Conservation (phyloP, 2,329 filamentous ascomycete genomes). For the Verticillium nubilum region DNA sequence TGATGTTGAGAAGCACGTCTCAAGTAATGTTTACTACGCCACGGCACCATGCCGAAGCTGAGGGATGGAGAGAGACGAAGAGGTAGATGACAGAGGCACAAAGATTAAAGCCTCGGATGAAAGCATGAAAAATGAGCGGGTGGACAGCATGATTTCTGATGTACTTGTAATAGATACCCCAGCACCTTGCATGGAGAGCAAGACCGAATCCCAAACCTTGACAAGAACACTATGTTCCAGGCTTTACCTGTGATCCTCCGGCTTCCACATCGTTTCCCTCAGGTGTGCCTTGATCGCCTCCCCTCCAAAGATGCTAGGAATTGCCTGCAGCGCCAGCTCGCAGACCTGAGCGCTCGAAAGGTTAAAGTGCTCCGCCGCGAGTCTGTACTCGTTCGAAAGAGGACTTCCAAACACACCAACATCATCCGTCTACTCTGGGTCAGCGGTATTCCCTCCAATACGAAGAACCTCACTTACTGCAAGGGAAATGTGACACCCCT, state of each 20-base stretch:
- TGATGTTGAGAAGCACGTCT: background rate
- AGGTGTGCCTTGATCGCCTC: conserved; percentile 56
- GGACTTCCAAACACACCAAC: conserved; percentile 75
- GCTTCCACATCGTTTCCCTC: conserved; percentile 41
- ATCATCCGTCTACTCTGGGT: conserved; percentile 63
- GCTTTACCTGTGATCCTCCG: background rate
- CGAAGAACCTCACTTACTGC: conserved; percentile 49
- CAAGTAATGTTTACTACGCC: background rate
- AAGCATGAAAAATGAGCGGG: background rate
- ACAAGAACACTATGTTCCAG: background rate
- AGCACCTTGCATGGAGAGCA: background rate
- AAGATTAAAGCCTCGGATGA: background rate
- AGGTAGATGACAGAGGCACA: background rate
- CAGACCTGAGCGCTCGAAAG: conserved; percentile 43
- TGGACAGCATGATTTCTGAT: background rate
- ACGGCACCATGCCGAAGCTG: background rate
- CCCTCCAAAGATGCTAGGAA: conserved; percentile 62
- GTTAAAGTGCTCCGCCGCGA: conserved; percentile 66
- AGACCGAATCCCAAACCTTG: background rate
- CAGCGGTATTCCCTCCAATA: background rate
- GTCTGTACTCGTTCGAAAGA: conserved; percentile 69
- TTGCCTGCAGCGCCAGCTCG: conserved; percentile 52
- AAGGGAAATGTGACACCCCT: conserved; percentile 56
- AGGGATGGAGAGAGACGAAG: background rate
- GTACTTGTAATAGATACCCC: background rate